A percentile compares a stretch with the other conserved stretches of the same genome.
phyloP scores from a whole-genome alignment of 768 basidiomycete species.

The Tricholoma hemisulphureum region DNA sequence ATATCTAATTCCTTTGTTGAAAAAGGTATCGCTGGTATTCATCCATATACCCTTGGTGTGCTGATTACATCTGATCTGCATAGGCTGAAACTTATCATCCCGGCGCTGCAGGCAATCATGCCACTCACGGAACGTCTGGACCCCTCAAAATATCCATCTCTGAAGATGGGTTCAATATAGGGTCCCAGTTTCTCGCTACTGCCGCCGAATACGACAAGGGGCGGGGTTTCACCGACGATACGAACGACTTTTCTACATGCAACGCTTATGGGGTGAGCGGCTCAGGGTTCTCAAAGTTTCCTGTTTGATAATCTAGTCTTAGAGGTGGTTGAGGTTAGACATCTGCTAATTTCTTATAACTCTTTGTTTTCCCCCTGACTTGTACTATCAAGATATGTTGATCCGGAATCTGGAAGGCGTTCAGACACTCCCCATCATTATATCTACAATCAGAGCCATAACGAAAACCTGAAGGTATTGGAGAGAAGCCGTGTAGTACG shows the following conservation, averaged over 20 bases:
- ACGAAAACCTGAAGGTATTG: slow-evolving; percentile 42
- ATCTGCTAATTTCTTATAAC: background rate
- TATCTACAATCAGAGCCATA: slow-evolving; percentile 46
- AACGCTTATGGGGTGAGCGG: slow-evolving; percentile 48
- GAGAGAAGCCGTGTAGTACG: slow-evolving; percentile 44
- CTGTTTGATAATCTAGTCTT: background rate
- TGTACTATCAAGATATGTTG: slow-evolving; percentile 49
- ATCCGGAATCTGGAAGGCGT: slow-evolving; percentile 49
- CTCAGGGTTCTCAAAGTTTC: background rate
- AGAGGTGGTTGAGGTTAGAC: slow-evolving; percentile 57
- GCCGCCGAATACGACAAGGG: slow-evolving; percentile 47
- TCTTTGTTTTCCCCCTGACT: background rate
- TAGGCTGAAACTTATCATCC: slow-evolving; percentile 44
- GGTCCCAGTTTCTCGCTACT: slow-evolving; percentile 45
- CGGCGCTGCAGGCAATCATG: slow-evolving; percentile 11
- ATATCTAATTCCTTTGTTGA: slow-evolving; percentile 55
- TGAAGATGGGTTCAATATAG: slow-evolving; percentile 39
- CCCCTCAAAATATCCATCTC: slow-evolving; percentile 53
- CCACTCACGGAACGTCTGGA: slow-evolving; percentile 49
- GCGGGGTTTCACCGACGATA: slow-evolving; percentile 44
- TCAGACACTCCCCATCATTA: slow-evolving; percentile 56
- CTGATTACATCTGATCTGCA: background rate
- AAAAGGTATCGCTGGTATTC: slow-evolving; percentile 52
- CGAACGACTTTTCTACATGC: slow-evolving; percentile 44
- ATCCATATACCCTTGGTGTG: background rate